These are phyloP conservation scores for Sungouiozyma ichnusensis DNA, from an alignment of 805 yeast species.

Conservation along the genomic window DNA sequence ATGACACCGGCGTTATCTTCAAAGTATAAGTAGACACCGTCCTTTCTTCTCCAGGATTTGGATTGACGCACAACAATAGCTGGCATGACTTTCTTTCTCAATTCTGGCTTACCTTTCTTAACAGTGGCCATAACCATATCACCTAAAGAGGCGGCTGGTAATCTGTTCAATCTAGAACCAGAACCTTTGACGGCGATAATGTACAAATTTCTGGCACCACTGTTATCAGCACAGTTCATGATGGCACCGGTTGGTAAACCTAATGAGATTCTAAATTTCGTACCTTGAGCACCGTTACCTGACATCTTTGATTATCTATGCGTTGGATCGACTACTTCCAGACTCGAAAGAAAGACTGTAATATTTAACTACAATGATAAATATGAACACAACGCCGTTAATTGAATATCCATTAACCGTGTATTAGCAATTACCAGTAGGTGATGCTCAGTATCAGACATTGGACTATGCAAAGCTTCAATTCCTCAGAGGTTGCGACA, in stretches of 20 bases:
- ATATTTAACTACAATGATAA: no score
- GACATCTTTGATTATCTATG: conserved; percentile 43
- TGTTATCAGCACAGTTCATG: conserved; percentile 99
- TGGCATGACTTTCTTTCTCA: conserved; percentile 99
- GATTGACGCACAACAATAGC: conserved; percentile 99
- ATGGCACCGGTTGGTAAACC: conserved; percentile 99
- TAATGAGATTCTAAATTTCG: conserved; percentile 99
- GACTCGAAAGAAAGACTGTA: not conserved
- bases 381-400: conserved; percentile 1
- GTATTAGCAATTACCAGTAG: no score
- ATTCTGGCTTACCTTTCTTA: conserved; percentile 99
- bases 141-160: conserved; percentile 99
- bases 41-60: conserved; percentile 99
- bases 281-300: conserved; percentile 96
- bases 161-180: conserved; percentile 99
- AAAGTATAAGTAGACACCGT: conserved; percentile 98
- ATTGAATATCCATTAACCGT: no score
- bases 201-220: conserved; percentile 99
- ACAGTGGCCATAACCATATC: conserved; percentile 99
- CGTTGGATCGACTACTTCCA: not conserved
- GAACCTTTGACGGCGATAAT: conserved; percentile 97
- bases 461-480: no score
- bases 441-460: no score
- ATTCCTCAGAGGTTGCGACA: no score
- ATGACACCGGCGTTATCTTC: conserved; percentile 99